A percentile compares a stretch with the other conserved stretches of the same genome.
Conservation (phyloP, 1,139 yeast genomes). For the Protomyces gravidus region DNA sequence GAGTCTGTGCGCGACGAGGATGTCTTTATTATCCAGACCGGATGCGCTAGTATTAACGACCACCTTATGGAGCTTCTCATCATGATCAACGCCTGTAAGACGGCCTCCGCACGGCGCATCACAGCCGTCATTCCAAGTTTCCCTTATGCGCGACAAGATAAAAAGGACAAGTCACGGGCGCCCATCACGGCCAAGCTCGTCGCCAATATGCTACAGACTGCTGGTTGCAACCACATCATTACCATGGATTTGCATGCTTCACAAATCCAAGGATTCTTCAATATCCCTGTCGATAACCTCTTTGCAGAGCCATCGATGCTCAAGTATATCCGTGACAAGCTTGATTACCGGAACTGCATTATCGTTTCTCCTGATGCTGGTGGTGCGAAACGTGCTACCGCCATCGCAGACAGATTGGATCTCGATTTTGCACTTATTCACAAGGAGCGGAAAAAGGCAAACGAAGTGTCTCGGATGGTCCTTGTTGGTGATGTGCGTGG, state of each 20-base stretch:
- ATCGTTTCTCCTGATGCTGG: constrained; percentile 98
- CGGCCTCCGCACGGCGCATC: constrained; percentile 73
- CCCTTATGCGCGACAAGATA: constrained; percentile 94
- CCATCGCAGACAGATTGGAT: constrained; percentile 84
- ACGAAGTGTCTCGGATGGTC: constrained; percentile 92
- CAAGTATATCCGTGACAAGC: constrained; percentile 59
- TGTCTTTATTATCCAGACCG: constrained; percentile 64
- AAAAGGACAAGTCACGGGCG: constrained; percentile 93
- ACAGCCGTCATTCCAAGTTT: constrained; percentile 93
- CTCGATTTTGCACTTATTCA: constrained; percentile 92
- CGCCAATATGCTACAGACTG: constrained; percentile 80
- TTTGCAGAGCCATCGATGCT: constrained; percentile 91
- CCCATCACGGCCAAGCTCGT: constrained; percentile 93
- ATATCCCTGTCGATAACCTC: constrained; percentile 94
- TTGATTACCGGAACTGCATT: constrained; percentile 61
- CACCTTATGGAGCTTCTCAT: constrained; percentile 81
- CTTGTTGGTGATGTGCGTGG: constrained; percentile 91
- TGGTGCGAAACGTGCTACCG: constrained; percentile 95
- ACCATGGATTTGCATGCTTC: constrained; percentile 98
- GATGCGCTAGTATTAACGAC: constrained; percentile 75
- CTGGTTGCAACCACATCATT: constrained; percentile 94
- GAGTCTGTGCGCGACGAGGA: constrained; percentile 97
- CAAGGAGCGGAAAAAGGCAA: constrained; percentile 78
- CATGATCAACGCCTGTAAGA: constrained; percentile 88
- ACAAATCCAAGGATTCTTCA: constrained; percentile 95